These are phyloP conservation scores for Vinca minor DNA, from an alignment of 257 asterid genomes.

Conservation along the genomic window DNA sequence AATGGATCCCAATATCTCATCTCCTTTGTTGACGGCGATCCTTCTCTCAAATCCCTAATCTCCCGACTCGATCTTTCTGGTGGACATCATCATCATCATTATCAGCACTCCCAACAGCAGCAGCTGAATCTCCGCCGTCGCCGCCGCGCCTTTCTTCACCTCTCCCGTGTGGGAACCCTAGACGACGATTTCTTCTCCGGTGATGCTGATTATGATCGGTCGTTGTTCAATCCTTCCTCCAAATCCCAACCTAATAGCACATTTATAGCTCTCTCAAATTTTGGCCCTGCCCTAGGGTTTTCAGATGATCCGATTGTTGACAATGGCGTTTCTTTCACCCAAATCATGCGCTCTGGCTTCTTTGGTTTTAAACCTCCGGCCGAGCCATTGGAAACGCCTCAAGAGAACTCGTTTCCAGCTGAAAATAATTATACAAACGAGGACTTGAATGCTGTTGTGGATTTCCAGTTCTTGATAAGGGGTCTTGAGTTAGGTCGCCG, in stretches of 20 bases:
- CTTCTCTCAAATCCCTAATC: constrained; percentile 65
- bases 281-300: constrained; percentile 37
- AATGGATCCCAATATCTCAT: constrained; percentile 65
- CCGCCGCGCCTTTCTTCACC: constrained; percentile 80
- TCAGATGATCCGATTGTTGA: constrained; percentile 29
- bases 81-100: constrained; percentile 13
- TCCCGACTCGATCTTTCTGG: constrained; percentile 59
- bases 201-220: constrained; percentile 71
- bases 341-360: constrained; percentile 31
- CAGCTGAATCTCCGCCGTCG: constrained; percentile 43
- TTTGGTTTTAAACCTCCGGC: constrained; percentile 40
- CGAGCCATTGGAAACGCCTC: constrained; percentile 14
- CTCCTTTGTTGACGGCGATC: constrained; percentile 61
- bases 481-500: constrained; percentile 63
- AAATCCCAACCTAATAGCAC: constrained; percentile 42
- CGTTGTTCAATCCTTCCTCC: constrained; percentile 49
- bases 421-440: constrained; percentile 12
- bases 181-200: constrained; percentile 91
- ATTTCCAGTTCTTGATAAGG: constrained; percentile 56
- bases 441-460: constrained; percentile 29
- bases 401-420: constrained; percentile 1
- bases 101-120: constrained; percentile 18
- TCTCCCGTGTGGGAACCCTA: constrained; percentile 75
- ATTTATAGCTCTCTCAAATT: constrained; percentile 33
- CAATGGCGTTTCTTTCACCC: constrained; percentile 37